phyloP scores from a whole-genome alignment of 768 basidiomycete genomes.

The Pleurotus platypus region DNA sequence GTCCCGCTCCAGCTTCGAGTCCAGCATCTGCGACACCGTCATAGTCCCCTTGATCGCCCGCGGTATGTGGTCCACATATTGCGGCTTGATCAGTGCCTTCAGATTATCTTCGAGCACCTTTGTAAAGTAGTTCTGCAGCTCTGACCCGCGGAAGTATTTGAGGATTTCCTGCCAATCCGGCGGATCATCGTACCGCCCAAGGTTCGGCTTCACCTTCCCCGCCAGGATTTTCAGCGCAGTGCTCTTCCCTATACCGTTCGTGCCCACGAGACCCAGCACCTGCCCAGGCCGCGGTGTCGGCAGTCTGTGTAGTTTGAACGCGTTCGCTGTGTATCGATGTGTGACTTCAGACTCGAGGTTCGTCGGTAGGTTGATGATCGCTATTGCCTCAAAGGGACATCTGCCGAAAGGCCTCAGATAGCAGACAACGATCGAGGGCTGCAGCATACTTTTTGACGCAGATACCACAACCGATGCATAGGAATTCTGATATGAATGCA shows the following conservation, averaged over 20 bases:
- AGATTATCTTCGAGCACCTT: constrained; percentile 98
- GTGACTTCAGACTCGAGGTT: constrained; percentile 95
- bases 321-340: constrained; percentile 96
- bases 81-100: constrained; percentile 98
- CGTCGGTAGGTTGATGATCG: constrained; percentile 98
- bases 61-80: constrained; percentile 99
- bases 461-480: constrained; percentile 99
- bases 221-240: constrained; percentile 96
- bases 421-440: not conserved
- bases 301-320: constrained; percentile 97
- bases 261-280: constrained; percentile 97
- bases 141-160: constrained; percentile 97
- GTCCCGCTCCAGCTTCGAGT: constrained; percentile 82
- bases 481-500: constrained; percentile 96
- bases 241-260: constrained; percentile 99
- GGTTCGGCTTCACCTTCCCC: constrained; percentile 96
- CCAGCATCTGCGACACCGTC: constrained; percentile 89
- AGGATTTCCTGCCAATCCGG: constrained; percentile 99
- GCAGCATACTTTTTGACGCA: constrained; percentile 93
- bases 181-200: constrained; percentile 96
- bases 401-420: constrained; percentile 33
- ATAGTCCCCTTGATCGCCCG: constrained; percentile 88
- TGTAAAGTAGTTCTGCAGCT: constrained; percentile 99
- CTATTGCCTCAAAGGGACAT: constrained; percentile 98
- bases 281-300: constrained; percentile 97